Base-by-base conservation (phyloP, 2,329 filamentous ascomycete species). In the Raffaelea albimanens region DNA sequence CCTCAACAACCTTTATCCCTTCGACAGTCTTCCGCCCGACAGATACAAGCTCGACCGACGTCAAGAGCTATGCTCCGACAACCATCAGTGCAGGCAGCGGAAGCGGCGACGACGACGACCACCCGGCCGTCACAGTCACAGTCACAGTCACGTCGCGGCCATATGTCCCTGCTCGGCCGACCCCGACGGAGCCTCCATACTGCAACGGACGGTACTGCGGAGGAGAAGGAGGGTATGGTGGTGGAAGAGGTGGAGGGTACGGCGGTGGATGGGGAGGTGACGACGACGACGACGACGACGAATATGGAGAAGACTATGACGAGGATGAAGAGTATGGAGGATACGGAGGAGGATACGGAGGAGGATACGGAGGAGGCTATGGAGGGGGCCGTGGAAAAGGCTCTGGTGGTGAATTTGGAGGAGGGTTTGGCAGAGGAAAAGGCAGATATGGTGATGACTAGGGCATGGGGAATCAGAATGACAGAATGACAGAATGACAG, bases 61-160 rank as follows among this genome's bases (percentile, higher is more conserved):
- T n/a, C n/a, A n/a, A n/a, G n/a, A n/a, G n/a, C n/a, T n/a, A n/a
- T n/a, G n/a, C n/a, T n/a, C n/a, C n/a, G n/a, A n/a, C n/a, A n/a
- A n/a, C n/a, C n/a, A n/a, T n/a, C n/a, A n/a, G n/a, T n/a, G n/a
- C n/a, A n/a, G n/a, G n/a, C n/a, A n/a, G n/a, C n/a, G n/a, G n/a
- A 14, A 49, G 43, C 47, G 49, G 47, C 43, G 40, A 49, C 45
- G 5, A 25, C 36, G 18, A 20, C 45, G 2, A 38, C 41, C 20
- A 44, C 23, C 13, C 25, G 25, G 25, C 25, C 7, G 21, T 50
- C 19, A 46, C 47, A 2, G 45, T 52, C 10, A 52, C 50, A 4
- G 48, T 50, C 3, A 52, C 48, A 2, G 48, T 50, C 11, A 48
- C 47, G 2, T 25, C 22, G 14, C 16, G n/a, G 5, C 48, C 45